A percentile compares a stretch with the other conserved stretches of the same genome.
phyloP scores from a whole-genome alignment of 2,329 filamentous ascomycete genomes.

The Pestalotiopsis sp. region DNA sequence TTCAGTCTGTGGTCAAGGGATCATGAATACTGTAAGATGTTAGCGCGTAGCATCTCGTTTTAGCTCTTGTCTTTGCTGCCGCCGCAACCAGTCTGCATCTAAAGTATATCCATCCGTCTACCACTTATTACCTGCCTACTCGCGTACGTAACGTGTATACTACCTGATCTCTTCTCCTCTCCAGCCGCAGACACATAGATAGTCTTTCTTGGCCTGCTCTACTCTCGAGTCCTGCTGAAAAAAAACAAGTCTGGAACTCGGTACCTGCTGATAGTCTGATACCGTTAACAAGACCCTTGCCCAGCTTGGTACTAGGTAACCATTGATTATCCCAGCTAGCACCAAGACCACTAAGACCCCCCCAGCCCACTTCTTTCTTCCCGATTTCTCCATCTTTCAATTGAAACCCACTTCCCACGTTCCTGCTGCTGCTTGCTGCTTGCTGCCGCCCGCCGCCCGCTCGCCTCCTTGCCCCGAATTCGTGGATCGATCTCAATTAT shows the following conservation, averaged over 20 bases:
- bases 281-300: too few relatives aligned
- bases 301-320: not conserved
- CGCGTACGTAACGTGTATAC: not conserved
- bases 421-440: not conserved
- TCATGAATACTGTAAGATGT: slow-evolving; percentile 4
- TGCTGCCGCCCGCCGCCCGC: not conserved
- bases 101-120: not conserved
- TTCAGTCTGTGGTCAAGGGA: not conserved
- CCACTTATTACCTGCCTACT: not conserved
- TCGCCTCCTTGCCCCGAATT: not conserved
- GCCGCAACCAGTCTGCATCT: not conserved
- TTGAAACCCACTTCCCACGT: not conserved
- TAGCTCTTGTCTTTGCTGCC: slow-evolving; percentile 4
- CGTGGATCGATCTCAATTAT: slow-evolving; percentile 5
- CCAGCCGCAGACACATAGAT: not conserved
- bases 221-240: not conserved
- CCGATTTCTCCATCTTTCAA: slow-evolving; percentile 4
- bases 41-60: slow-evolving; percentile 20
- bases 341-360: too few relatives aligned
- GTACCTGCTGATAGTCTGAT: too few relatives aligned
- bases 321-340: not conserved
- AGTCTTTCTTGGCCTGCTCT: not conserved
- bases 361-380: slow-evolving; percentile 8
- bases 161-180: not conserved
- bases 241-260: too few relatives aligned